Conservation (phyloP, 257 asterid genomes). For the Cinchona pubescens region DNA sequence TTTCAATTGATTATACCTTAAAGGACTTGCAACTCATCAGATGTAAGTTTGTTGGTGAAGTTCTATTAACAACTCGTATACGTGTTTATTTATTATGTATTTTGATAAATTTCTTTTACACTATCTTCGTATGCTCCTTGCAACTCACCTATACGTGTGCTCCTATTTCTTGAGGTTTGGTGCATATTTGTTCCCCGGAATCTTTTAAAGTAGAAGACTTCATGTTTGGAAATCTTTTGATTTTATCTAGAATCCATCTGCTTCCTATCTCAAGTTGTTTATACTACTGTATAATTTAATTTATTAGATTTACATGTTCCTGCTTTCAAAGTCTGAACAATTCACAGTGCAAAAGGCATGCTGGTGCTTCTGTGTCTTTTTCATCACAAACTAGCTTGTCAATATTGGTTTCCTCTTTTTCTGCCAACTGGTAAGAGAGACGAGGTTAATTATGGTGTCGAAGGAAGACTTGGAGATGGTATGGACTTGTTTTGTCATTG, state of each 20-base stretch:
- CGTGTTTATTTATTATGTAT: neutral
- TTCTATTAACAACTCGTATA: neutral
- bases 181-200: neutral
- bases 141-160: neutral
- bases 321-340: neutral
- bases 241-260: neutral
- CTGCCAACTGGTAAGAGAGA: neutral
- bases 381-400: neutral
- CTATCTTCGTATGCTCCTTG: neutral
- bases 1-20: conserved; percentile 55
- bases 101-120: neutral
- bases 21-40: conserved; percentile 34
- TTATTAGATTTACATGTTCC: neutral
- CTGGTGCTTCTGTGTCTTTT: neutral
- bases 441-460: too few species aligned
- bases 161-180: neutral
- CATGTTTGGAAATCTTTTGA: neutral
- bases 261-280: neutral
- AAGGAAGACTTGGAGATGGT: neutral
- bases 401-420: neutral
- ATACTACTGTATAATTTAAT: too few species aligned
- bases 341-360: neutral
- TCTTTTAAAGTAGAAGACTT: neutral
- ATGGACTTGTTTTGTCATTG: neutral
- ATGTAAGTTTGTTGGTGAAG: conserved; percentile 39